Conservation (phyloP, 177 flowering plant genomes). For the Telopea speciosissima region DNA sequence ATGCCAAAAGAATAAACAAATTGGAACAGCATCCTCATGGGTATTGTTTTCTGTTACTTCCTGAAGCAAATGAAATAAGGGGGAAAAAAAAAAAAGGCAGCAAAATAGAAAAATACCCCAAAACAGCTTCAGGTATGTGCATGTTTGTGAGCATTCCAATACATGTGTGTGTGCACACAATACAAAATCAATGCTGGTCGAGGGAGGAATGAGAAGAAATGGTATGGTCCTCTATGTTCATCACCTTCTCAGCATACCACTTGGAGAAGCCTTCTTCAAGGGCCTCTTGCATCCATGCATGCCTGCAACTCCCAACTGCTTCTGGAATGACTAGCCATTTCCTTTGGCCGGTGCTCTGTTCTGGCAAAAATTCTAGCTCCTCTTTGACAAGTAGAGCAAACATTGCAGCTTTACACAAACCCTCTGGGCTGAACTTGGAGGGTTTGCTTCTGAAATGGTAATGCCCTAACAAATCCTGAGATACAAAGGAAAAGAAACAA, state of each 20-base stretch:
- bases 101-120: background rate
- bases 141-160: background rate
- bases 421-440: slow-evolving; percentile 68
- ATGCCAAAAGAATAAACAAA: background rate
- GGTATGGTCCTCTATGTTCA: slow-evolving; percentile 3
- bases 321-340: slow-evolving; percentile 52
- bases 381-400: slow-evolving; percentile 67
- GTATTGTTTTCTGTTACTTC: background rate
- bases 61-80: background rate
- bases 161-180: background rate
- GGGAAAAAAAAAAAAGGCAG: background rate
- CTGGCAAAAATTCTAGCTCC: slow-evolving; percentile 72
- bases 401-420: slow-evolving; percentile 66
- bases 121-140: background rate
- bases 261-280: slow-evolving; percentile 43
- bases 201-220: slow-evolving; percentile 3
- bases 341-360: slow-evolving; percentile 53
- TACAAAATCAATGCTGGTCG: background rate
- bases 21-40: background rate
- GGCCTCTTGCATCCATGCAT: slow-evolving; percentile 68
- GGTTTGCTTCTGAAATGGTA: slow-evolving; percentile 65
- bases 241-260: slow-evolving; percentile 34
- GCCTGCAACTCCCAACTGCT: slow-evolving; percentile 49
- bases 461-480: slow-evolving; percentile 45
- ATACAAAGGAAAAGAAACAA: background rate